Evolutionary conservation across 495 filamentous ascomycete species (phyloP).

Genomic region (Penicillium daleae): DNA sequence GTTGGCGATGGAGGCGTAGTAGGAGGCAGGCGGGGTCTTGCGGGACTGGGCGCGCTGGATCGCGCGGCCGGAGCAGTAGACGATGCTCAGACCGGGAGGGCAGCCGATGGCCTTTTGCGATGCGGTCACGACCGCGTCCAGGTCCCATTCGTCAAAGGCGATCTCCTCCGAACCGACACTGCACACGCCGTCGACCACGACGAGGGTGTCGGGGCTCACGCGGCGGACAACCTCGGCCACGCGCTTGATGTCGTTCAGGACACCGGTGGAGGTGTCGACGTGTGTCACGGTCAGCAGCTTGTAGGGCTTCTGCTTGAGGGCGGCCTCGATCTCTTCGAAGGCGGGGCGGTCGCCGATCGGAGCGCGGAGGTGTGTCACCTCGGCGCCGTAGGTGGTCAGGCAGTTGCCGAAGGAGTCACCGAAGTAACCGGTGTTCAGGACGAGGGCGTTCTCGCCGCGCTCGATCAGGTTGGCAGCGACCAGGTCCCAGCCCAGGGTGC

Average conservation of each 20-base stretch:
- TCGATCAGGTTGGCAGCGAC: slow-evolving; percentile 91
- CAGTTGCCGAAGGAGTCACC: slow-evolving; percentile 93
- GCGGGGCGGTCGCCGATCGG: slow-evolving; percentile 89
- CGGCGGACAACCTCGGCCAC: slow-evolving; percentile 79
- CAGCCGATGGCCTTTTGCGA: slow-evolving; percentile 96
- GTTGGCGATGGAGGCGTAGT: slow-evolving; percentile 95
- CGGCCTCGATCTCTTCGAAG: slow-evolving; percentile 81
- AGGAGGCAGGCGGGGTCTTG: slow-evolving; percentile 77
- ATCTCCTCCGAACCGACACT: slow-evolving; percentile 96
- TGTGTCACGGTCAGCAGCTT: slow-evolving; percentile 94
- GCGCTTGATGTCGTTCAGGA: slow-evolving; percentile 85
- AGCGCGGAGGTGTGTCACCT: slow-evolving; percentile 85
- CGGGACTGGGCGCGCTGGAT: slow-evolving; percentile 78
- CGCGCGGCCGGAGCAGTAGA: slow-evolving; percentile 90
- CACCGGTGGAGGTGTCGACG: slow-evolving; percentile 95
- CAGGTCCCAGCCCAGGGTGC: slow-evolving; percentile 94
- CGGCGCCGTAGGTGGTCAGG: slow-evolving; percentile 85
- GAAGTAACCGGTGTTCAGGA: slow-evolving; percentile 96
- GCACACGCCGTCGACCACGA: slow-evolving; percentile 95
- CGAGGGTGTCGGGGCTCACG: slow-evolving; percentile 85
- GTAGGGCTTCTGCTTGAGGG: slow-evolving; percentile 84
- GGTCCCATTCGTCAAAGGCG: slow-evolving; percentile 88
- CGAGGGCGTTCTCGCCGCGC: slow-evolving; percentile 84
- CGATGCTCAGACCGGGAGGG: slow-evolving; percentile 89
- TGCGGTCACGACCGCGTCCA: slow-evolving; percentile 92